Evolutionary conservation across 1,139 yeast genomes (phyloP).

Genomic region (Geotrichum candidum): DNA sequence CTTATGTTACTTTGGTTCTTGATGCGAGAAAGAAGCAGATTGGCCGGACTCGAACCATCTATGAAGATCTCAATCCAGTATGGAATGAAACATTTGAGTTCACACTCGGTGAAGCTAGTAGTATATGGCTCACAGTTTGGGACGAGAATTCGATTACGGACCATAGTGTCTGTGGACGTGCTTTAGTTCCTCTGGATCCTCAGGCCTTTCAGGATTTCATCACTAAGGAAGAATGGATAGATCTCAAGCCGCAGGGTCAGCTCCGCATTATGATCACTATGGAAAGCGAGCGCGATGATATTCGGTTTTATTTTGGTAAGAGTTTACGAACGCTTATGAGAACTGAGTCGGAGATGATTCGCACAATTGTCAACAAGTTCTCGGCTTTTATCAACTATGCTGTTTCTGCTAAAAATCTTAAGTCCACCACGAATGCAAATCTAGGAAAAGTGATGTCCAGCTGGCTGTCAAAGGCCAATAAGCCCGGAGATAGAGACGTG

Average conservation of each 20-base stretch:
- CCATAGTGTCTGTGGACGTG: slow-evolving; percentile 66
- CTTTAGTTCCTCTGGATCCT: slow-evolving; percentile 59
- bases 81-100: slow-evolving; percentile 83
- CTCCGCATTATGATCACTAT: slow-evolving; percentile 60
- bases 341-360: slow-evolving; percentile 57
- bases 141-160: slow-evolving; percentile 51
- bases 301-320: slow-evolving; percentile 71
- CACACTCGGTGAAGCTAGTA: slow-evolving; percentile 34
- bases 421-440: slow-evolving; percentile 28
- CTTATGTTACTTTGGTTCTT: slow-evolving; percentile 66
- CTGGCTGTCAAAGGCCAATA: slow-evolving; percentile 41
- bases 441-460: slow-evolving; percentile 44
- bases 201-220: slow-evolving; percentile 62
- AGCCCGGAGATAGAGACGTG: slow-evolving; percentile 44
- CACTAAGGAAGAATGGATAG: slow-evolving; percentile 50
- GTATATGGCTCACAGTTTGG: slow-evolving; percentile 65
- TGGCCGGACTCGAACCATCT: slow-evolving; percentile 65
- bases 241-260: slow-evolving; percentile 65
- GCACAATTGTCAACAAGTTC: slow-evolving; percentile 60
- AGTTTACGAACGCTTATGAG: slow-evolving; percentile 61
- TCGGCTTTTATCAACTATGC: slow-evolving; percentile 42
- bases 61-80: slow-evolving; percentile 60
- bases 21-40: slow-evolving; percentile 51
- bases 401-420: slow-evolving; percentile 37
- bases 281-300: slow-evolving; percentile 73